A percentile compares a stretch with the other conserved stretches of the same genome.
These are phyloP conservation scores for Chlamydomonas applanata DNA, from an alignment of 139 green algal genomes.

Conservation along the genomic window DNA sequence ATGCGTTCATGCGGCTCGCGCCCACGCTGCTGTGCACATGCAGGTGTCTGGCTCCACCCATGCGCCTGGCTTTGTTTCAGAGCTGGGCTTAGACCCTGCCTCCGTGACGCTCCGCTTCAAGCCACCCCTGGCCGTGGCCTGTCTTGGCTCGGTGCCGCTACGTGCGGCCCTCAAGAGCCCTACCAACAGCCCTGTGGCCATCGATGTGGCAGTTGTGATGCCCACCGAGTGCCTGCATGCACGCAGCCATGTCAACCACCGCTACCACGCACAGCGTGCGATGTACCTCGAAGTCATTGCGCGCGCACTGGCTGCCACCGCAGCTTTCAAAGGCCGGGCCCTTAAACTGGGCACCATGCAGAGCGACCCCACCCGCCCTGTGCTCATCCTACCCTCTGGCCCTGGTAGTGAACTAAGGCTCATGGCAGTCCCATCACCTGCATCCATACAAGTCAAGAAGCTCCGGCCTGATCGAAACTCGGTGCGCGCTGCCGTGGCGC, in stretches of 20 bases:
- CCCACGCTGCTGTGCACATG: not conserved
- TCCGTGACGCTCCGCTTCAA: slow-evolving; percentile 27
- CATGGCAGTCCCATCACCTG: slow-evolving; percentile 17
- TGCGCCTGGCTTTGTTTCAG: not conserved
- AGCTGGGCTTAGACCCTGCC: not conserved
- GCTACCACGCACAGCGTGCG: slow-evolving; percentile 66
- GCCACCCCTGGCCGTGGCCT: slow-evolving; percentile 24
- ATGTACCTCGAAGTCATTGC: slow-evolving; percentile 61
- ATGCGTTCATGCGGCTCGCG: no score
- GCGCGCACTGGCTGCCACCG: not conserved
- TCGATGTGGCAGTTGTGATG: slow-evolving; percentile 71
- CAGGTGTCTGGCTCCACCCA: not conserved
- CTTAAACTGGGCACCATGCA: slow-evolving; percentile 38
- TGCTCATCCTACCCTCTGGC: slow-evolving; percentile 41
- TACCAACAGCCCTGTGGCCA: not conserved
- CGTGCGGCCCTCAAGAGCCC: slow-evolving; percentile 8
- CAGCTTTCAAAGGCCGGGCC: slow-evolving; percentile 12
- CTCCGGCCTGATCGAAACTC: slow-evolving; percentile 50
- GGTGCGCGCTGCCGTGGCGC: slow-evolving; percentile 17
- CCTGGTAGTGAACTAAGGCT: slow-evolving; percentile 33
- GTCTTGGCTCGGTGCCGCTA: slow-evolving; percentile 39
- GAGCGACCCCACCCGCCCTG: slow-evolving; percentile 51
- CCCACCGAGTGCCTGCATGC: slow-evolving; percentile 59
- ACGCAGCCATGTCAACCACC: slow-evolving; percentile 77
- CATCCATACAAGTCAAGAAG: slow-evolving; percentile 49